Percentiles rank a stretch among this genome's conserved stretches.
phyloP scores from a whole-genome alignment of 805 yeast species.

The Saccharomycopsis fibuligera region DNA sequence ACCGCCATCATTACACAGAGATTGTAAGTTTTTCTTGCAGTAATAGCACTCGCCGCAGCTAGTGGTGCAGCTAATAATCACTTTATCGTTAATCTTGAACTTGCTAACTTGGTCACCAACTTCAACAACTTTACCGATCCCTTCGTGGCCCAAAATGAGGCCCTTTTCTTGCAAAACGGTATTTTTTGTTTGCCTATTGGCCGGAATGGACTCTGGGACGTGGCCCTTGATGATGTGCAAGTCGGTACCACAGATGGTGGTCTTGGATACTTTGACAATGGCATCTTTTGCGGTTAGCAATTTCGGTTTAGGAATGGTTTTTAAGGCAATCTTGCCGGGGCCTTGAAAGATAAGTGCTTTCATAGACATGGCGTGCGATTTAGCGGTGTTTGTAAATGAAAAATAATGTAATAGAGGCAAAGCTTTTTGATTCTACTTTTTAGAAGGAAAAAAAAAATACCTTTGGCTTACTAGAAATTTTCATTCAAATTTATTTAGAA shows the following conservation, averaged over 20 bases:
- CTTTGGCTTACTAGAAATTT: too few relatives aligned
- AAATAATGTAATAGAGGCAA: too few relatives aligned
- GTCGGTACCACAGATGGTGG: constrained; percentile 64
- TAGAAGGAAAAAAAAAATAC: too few relatives aligned
- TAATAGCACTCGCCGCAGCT: constrained; percentile 39
- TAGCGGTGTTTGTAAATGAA: too few relatives aligned
- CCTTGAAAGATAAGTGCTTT: constrained; percentile 43
- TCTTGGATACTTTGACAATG: constrained; percentile 45
- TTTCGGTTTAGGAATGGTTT: constrained; percentile 36
- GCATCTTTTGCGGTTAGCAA: constrained; percentile 47
- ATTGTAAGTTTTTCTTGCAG: not conserved
- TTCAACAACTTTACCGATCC: constrained; percentile 46
- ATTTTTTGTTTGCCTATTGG: not conserved
- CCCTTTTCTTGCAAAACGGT: too few relatives aligned
- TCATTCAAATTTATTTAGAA: too few relatives aligned
- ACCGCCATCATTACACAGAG: too few relatives aligned
- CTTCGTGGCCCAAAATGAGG: constrained; percentile 56
- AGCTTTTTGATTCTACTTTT: too few relatives aligned
- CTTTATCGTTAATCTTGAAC: constrained; percentile 51
- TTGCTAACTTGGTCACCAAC: constrained; percentile 43
- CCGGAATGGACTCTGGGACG: constrained; percentile 38
- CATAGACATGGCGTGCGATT: constrained; percentile 29
- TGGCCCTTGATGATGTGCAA: constrained; percentile 57
- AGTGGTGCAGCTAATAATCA: constrained; percentile 60
- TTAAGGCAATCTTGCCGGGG: constrained; percentile 35